A percentile compares a stretch with the other conserved stretches of the same genome.
These are phyloP conservation scores for Posidonia oceanica DNA, from an alignment of 116 monocot genomes.

Conservation along the genomic window DNA sequence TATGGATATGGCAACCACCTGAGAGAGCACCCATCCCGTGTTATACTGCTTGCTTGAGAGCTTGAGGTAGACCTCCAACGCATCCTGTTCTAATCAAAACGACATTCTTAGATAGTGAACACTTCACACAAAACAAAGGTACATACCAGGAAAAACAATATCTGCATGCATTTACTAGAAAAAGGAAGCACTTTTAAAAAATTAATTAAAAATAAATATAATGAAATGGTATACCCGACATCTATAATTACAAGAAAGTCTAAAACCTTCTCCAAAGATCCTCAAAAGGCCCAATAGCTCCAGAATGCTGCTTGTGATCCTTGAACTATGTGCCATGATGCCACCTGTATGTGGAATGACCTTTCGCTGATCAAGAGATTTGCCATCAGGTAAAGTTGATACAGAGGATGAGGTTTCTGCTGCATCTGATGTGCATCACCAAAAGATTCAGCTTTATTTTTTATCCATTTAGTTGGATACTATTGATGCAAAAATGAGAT, in stretches of 20 bases:
- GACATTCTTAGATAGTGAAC: neutral
- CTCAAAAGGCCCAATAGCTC: conserved; percentile 69
- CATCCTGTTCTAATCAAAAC: conserved; percentile 54
- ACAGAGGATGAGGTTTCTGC: conserved; percentile 37
- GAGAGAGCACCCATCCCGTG: conserved; percentile 93
- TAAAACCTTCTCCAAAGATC: conserved; percentile 81
- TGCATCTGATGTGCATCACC: conserved; percentile 18
- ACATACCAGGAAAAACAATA: neutral
- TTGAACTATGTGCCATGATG: conserved; percentile 24
- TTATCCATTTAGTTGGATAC: too few relatives aligned
- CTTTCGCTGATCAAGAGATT: conserved; percentile 40
- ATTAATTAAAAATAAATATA: neutral
- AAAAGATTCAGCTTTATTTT: too few relatives aligned
- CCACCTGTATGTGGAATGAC: conserved; percentile 21
- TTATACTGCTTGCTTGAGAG: conserved; percentile 82
- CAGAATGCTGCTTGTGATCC: conserved; percentile 28
- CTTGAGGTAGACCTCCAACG: conserved; percentile 68
- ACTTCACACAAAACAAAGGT: neutral
- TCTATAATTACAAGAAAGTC: conserved; percentile 74
- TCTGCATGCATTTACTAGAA: neutral
- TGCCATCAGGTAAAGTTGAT: conserved; percentile 37
- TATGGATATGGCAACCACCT: conserved; percentile 34
- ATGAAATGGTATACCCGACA: conserved; percentile 44
- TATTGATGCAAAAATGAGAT: too few relatives aligned
- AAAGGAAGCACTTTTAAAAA: neutral